Evolutionary conservation across 2,329 filamentous ascomycete genomes (phyloP).

Genomic region (Ophiostoma ips): DNA sequence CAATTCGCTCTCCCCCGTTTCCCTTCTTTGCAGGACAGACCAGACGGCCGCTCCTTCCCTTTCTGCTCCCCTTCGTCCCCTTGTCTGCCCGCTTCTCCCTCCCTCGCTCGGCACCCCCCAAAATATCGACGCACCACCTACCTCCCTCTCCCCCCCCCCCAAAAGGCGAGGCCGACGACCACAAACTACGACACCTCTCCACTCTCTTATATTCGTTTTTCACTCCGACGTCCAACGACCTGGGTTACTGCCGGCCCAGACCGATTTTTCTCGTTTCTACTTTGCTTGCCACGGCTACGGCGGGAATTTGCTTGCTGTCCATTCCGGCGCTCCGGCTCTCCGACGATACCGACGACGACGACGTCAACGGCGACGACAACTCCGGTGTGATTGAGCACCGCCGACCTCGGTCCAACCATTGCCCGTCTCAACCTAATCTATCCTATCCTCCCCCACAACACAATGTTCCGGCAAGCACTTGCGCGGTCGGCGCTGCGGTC

Average conservation of each 20-base stretch:
- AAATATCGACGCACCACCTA: constrained; percentile 1
- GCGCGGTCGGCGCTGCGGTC: constrained; percentile 56
- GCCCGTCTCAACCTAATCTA: neutral
- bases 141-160: too few relatives aligned
- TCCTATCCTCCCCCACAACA: constrained; percentile 17
- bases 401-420: constrained; percentile 19
- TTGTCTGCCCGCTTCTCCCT: constrained; percentile 10
- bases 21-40: too few relatives aligned
- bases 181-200: neutral
- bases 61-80: constrained; percentile 11
- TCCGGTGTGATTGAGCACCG: constrained; percentile 1
- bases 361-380: constrained; percentile 3
- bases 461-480: constrained; percentile 55
- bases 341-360: neutral
- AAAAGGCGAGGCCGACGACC: neutral
- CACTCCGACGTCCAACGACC: neutral
- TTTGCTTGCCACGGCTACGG: neutral
- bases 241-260: neutral
- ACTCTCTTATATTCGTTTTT: neutral
- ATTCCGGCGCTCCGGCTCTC: neutral
- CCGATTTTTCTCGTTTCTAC: neutral
- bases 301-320: neutral
- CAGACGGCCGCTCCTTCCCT: neutral
- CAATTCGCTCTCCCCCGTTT: constrained; percentile 11
- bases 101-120: constrained; percentile 11